A percentile compares a stretch with the other conserved stretches of the same genome.
phyloP scores from a whole-genome alignment of 768 basidiomycete genomes.

The Coprinopsis sp. region DNA sequence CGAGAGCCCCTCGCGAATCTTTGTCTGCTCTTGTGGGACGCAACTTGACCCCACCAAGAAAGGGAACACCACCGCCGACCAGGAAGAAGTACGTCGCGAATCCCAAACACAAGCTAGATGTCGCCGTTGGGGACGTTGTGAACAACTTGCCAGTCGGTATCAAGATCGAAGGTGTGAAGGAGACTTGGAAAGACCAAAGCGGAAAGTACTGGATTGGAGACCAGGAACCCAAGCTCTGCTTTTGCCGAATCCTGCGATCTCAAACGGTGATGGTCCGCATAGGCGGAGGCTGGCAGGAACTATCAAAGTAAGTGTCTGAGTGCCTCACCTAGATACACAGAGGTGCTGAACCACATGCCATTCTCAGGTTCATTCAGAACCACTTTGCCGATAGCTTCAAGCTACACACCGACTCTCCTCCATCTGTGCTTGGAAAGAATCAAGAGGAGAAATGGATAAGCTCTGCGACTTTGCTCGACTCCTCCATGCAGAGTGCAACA shows the following conservation, averaged over 20 bases:
- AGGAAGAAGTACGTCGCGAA: conserved; percentile 79
- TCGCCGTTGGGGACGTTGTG: conserved; percentile 88
- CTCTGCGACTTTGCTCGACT: conserved; percentile 51
- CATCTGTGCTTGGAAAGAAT: conserved; percentile 29
- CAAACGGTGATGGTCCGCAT: conserved; percentile 96
- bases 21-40: conserved; percentile 41
- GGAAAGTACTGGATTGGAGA: conserved; percentile 97
- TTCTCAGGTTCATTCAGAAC: conserved; percentile 71
- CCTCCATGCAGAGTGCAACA: conserved; percentile 22
- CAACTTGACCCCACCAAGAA: conserved; percentile 44
- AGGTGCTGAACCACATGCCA: conserved; percentile 10
- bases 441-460: conserved; percentile 83
- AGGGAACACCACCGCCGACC: conserved; percentile 26
- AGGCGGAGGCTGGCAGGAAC: conserved; percentile 90
- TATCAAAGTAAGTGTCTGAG: conserved; percentile 66
- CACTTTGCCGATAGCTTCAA: conserved; percentile 85
- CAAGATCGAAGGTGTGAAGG: conserved; percentile 73
- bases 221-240: conserved; percentile 84
- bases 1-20: conserved; percentile 63
- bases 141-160: conserved; percentile 84
- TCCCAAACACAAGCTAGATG: conserved; percentile 87
- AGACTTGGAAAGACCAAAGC: conserved; percentile 88
- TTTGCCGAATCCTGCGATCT: conserved; percentile 85
- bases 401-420: conserved; percentile 62
- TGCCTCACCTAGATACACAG: neutral